A percentile compares a stretch with the other conserved stretches of the same genome.
Evolutionary conservation across 1,284 basidiomycete genomes (phyloP).

Genomic region (Ceratobasidium sp.): DNA sequence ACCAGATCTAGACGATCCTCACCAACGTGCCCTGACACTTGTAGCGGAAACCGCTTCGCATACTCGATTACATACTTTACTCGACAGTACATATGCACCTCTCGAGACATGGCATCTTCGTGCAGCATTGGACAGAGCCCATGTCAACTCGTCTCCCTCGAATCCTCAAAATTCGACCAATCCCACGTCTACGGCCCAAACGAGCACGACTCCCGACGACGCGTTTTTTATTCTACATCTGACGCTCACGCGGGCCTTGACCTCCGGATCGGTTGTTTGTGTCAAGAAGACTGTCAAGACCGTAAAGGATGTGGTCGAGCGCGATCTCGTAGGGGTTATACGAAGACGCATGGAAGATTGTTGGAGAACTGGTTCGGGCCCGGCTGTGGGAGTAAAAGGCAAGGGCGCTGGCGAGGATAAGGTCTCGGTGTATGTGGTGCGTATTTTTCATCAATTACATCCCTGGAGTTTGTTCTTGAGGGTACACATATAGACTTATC

Average conservation of each 20-base stretch:
- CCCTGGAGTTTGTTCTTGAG: too few species aligned
- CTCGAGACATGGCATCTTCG: conserved; percentile 93
- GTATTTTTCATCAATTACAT: too few species aligned
- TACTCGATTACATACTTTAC: conserved; percentile 39
- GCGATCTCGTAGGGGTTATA: conserved; percentile 79
- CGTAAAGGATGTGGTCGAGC: conserved; percentile 76
- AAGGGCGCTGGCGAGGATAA: conserved; percentile 80
- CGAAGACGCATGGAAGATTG: conserved; percentile 86
- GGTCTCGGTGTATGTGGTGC: conserved; percentile 75
- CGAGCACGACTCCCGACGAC: conserved; percentile 86
- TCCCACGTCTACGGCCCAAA: conserved; percentile 46
- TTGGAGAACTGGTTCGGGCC: conserved; percentile 56
- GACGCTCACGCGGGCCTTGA: conserved; percentile 75
- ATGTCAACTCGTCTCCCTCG: conserved; percentile 52
- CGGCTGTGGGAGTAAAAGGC: conserved; percentile 63
- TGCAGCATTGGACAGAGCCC: conserved; percentile 80
- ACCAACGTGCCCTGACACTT: conserved; percentile 8
- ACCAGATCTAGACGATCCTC: conserved; percentile 44
- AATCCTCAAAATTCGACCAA: conserved; percentile 7
- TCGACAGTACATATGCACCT: conserved; percentile 81
- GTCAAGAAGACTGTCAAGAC: conserved; percentile 67
- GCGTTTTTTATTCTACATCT: conserved; percentile 92
- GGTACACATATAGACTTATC: conserved; percentile 66
- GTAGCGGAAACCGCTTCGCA: conserved; percentile 13
- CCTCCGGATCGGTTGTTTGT: conserved; percentile 69